Percentiles rank a stretch among this genome's conserved stretches.
phyloP scores from a whole-genome alignment of 2,329 filamentous ascomycete genomes.

The Aspergillus brunneoviolaceus region DNA sequence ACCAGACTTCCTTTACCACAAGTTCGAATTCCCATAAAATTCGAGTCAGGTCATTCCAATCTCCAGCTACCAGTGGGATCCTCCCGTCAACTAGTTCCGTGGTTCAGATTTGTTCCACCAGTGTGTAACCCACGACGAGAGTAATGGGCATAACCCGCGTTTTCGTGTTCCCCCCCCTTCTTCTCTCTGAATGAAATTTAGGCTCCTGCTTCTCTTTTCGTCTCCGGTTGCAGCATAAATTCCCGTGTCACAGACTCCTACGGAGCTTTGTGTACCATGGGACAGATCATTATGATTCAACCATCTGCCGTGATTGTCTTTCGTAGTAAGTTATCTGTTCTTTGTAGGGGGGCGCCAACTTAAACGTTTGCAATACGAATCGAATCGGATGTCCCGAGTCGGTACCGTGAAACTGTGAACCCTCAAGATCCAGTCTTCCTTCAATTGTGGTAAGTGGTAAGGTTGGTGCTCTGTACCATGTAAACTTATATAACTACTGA shows the following conservation, averaged over 20 bases:
- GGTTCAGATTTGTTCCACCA: constrained; percentile 21
- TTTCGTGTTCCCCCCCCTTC: constrained; percentile 1
- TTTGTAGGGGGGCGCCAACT: neutral
- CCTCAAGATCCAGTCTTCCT: neutral
- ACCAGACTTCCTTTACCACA: neutral
- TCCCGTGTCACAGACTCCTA: constrained; percentile 4
- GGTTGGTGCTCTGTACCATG: too few species aligned
- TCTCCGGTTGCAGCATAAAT: neutral
- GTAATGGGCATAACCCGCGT: constrained; percentile 10
- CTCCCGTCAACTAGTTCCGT: constrained; percentile 21
- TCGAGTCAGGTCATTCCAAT: constrained; percentile 10
- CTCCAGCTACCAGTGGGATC: constrained; percentile 17
- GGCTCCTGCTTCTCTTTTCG: neutral
- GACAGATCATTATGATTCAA: neutral
- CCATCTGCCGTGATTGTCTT: neutral
- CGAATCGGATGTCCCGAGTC: neutral
- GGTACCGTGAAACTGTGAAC: neutral
- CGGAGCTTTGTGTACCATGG: constrained; percentile 10
- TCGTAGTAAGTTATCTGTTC: neutral
- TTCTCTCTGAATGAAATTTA: too few species aligned
- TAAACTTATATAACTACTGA: too few species aligned
- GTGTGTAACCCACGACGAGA: constrained; percentile 12
- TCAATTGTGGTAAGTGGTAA: neutral
- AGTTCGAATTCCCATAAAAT: neutral
- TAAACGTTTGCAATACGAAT: neutral